Percentiles rank a stretch among this genome's conserved stretches.
These are phyloP conservation scores for Pythium biforme DNA, from an alignment of 352 stramenopile genomes.

Conservation along the genomic window DNA sequence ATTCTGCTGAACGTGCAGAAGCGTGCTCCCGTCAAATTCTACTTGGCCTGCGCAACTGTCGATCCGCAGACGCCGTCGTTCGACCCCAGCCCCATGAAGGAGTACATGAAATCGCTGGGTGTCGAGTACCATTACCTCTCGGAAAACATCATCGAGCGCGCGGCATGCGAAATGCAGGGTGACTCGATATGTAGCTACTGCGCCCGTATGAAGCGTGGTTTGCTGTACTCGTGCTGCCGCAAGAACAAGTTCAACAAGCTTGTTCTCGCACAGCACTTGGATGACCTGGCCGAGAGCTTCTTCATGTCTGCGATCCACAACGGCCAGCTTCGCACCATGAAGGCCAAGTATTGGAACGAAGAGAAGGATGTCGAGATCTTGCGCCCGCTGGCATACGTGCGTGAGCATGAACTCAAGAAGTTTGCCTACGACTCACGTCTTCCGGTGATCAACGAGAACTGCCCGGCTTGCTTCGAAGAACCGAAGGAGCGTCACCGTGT, in stretches of 20 bases:
- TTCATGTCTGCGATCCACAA: constrained; percentile 92
- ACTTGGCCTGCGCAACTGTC: constrained; percentile 91
- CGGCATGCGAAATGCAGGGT: constrained; percentile 62
- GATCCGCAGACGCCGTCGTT: constrained; percentile 94
- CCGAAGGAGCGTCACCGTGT: constrained; percentile 92
- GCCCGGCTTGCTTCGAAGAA: constrained; percentile 96
- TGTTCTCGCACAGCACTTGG: constrained; percentile 90
- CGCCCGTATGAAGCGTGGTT: constrained; percentile 92
- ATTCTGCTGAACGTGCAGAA: constrained; percentile 90
- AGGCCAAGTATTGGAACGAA: constrained; percentile 94
- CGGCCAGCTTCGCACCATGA: constrained; percentile 88
- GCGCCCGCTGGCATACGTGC: constrained; percentile 91
- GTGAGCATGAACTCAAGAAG: constrained; percentile 88
- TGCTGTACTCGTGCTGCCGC: constrained; percentile 30
- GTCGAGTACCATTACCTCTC: constrained; percentile 92
- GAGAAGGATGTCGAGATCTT: constrained; percentile 92
- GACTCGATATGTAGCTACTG: constrained; percentile 92
- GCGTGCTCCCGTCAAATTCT: constrained; percentile 90
- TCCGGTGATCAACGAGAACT: constrained; percentile 97
- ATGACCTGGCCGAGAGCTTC: constrained; percentile 95
- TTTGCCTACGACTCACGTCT: constrained; percentile 69
- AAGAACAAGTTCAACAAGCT: constrained; percentile 37
- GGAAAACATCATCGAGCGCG: constrained; percentile 80
- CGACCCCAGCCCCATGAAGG: constrained; percentile 93
- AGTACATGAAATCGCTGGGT: constrained; percentile 91